These are phyloP conservation scores for Moniliella sp. DNA, from an alignment of 1,284 basidiomycete genomes.

Conservation along the genomic window DNA sequence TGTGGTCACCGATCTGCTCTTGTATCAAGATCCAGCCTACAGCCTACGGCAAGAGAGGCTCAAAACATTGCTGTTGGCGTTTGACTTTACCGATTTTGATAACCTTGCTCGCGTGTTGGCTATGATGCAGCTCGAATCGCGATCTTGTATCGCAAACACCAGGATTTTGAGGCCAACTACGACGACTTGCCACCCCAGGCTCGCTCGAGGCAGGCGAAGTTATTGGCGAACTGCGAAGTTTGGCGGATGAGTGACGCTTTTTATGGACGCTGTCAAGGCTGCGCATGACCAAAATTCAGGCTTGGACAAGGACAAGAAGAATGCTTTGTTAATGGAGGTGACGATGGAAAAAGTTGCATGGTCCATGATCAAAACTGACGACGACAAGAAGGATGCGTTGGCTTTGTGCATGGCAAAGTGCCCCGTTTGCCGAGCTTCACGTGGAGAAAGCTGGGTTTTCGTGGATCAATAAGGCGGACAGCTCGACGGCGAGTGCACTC, in stretches of 20 bases:
- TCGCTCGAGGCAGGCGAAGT: slow-evolving; percentile 29
- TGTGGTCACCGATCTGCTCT: slow-evolving; percentile 53
- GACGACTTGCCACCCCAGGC: neutral
- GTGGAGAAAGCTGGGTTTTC: slow-evolving; percentile 58
- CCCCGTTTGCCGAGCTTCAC: slow-evolving; percentile 71
- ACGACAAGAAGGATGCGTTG: no score
- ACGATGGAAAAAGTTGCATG: slow-evolving; percentile 73
- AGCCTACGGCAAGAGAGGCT: slow-evolving; percentile 23
- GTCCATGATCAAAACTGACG: slow-evolving; percentile 54
- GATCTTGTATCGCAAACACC: slow-evolving; percentile 35
- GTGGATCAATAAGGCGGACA: slow-evolving; percentile 70
- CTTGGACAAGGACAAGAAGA: slow-evolving; percentile 47
- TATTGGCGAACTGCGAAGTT: slow-evolving; percentile 51
- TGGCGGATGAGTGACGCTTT: slow-evolving; percentile 56
- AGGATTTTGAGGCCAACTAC: slow-evolving; percentile 13
- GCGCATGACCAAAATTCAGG: slow-evolving; percentile 43
- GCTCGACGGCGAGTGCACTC: slow-evolving; percentile 60
- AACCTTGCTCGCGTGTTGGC: slow-evolving; percentile 50
- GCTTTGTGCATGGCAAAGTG: no score
- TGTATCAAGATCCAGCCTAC: slow-evolving; percentile 60
- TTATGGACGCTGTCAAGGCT: slow-evolving; percentile 70
- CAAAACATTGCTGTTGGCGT: slow-evolving; percentile 65
- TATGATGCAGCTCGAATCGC: slow-evolving; percentile 53
- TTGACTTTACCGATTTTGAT: slow-evolving; percentile 63
- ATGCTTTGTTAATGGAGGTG: slow-evolving; percentile 58